phyloP scores from a whole-genome alignment of 352 stramenopile genomes.

The Globisporangium alternatum region DNA sequence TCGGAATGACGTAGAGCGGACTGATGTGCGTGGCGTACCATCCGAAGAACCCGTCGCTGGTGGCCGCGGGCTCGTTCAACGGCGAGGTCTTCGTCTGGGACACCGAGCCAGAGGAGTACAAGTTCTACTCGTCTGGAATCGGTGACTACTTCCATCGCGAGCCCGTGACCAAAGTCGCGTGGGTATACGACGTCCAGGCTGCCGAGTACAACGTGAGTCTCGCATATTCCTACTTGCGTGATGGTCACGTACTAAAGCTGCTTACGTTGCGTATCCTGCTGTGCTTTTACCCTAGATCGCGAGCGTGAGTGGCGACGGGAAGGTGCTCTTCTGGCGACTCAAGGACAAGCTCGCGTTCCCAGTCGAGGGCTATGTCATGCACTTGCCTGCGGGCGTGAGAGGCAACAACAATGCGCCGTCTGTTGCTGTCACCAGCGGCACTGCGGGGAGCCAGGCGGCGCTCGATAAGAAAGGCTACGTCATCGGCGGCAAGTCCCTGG shows the following conservation, averaged over 20 bases:
- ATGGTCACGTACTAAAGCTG: neutral
- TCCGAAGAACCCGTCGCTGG: slow-evolving; percentile 73
- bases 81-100: slow-evolving; percentile 86
- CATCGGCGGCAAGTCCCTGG: slow-evolving; percentile 63
- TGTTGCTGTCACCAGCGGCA: neutral
- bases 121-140: slow-evolving; percentile 72
- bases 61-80: slow-evolving; percentile 86
- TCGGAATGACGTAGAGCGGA: slow-evolving; percentile 43
- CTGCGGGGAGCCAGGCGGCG: neutral
- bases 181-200: slow-evolving; percentile 73
- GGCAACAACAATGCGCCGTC: slow-evolving; percentile 11
- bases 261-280: neutral
- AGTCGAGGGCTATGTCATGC: slow-evolving; percentile 84
- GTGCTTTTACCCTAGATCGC: slow-evolving; percentile 34
- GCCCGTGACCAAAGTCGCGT: slow-evolving; percentile 79
- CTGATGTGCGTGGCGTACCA: slow-evolving; percentile 88
- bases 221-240: neutral
- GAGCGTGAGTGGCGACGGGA: slow-evolving; percentile 81
- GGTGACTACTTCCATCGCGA: slow-evolving; percentile 89
- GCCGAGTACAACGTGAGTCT: slow-evolving; percentile 64
- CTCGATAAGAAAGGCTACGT: slow-evolving; percentile 19
- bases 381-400: slow-evolving; percentile 24
- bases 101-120: slow-evolving; percentile 58
- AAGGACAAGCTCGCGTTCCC: slow-evolving; percentile 85
- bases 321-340: slow-evolving; percentile 83